Evolutionary conservation across 2,329 filamentous ascomycete genomes (phyloP).

Genomic region (Colletotrichum ledebouriae): DNA sequence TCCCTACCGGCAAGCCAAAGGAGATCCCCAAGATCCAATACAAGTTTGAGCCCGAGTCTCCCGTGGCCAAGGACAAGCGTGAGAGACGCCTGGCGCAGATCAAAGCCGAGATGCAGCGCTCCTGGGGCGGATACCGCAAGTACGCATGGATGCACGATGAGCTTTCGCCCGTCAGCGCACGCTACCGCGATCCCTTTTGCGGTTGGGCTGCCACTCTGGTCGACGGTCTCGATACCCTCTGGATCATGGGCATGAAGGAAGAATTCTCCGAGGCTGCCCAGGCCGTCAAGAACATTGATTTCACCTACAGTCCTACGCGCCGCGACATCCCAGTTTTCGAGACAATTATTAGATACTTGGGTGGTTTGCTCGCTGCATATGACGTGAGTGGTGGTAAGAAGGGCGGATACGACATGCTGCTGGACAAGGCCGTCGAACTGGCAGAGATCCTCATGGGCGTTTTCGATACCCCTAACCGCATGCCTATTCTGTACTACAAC

Average conservation of each 20-base stretch:
- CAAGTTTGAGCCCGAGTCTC: conserved; percentile 75
- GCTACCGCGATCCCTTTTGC: conserved; percentile 84
- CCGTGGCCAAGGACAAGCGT: conserved; percentile 71
- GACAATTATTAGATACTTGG: conserved; percentile 91
- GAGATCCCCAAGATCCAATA: conserved; percentile 83
- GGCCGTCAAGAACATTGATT: conserved; percentile 81
- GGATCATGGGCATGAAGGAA: conserved; percentile 84
- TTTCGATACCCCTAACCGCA: conserved; percentile 93
- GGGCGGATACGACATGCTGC: conserved; percentile 72
- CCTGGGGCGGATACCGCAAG: conserved; percentile 86
- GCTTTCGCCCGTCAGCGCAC: conserved; percentile 78
- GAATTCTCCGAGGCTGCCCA: conserved; percentile 85
- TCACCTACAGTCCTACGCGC: conserved; percentile 75
- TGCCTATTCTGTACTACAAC: conserved; percentile 85
- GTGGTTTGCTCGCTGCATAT: conserved; percentile 87
- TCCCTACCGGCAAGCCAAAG: conserved; percentile 80
- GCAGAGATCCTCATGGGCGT: conserved; percentile 84
- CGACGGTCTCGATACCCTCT: conserved; percentile 85
- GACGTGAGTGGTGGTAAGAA: conserved; percentile 79
- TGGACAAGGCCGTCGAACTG: conserved; percentile 84
- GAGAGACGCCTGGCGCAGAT: conserved; percentile 75
- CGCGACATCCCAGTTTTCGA: conserved; percentile 90
- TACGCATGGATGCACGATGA: conserved; percentile 91
- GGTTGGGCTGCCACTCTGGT: conserved; percentile 92
- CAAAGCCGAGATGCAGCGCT: conserved; percentile 79